These are phyloP conservation scores for Keithomyces neogunnii DNA, from an alignment of 2,329 filamentous ascomycete species.

Conservation along the genomic window DNA sequence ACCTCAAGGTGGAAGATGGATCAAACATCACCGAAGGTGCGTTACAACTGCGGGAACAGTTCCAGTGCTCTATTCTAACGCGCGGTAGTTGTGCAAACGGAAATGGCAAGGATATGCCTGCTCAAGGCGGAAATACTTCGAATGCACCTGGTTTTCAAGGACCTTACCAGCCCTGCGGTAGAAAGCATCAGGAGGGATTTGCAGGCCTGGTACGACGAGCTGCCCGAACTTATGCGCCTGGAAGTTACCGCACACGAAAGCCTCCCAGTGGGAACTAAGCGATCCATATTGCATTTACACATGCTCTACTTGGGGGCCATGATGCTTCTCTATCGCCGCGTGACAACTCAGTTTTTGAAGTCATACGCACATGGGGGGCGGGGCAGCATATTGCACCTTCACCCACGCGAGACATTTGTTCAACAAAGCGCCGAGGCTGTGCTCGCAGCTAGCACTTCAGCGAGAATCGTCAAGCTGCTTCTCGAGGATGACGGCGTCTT, in stretches of 20 bases:
- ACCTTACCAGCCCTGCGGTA: neutral
- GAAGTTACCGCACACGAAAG: neutral
- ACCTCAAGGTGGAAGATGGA: slow-evolving; percentile 2
- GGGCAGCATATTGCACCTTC: neutral
- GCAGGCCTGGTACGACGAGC: slow-evolving; percentile 3
- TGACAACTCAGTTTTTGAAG: slow-evolving; percentile 3
- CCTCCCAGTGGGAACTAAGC: slow-evolving; percentile 1
- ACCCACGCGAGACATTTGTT: neutral
- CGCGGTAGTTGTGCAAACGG: slow-evolving; percentile 6
- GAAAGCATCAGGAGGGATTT: slow-evolving; percentile 1
- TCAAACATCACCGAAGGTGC: slow-evolving; percentile 2
- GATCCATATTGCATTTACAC: slow-evolving; percentile 5
- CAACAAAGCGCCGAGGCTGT: neutral
- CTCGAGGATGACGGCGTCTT: slow-evolving; percentile 4
- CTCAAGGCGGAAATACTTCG: slow-evolving; percentile 7
- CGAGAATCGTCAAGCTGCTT: slow-evolving; percentile 5
- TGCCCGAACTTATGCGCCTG: slow-evolving; percentile 3
- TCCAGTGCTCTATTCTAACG: neutral
- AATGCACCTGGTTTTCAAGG: slow-evolving; percentile 3
- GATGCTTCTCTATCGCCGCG: slow-evolving; percentile 4
- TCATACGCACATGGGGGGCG: neutral
- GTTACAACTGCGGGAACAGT: neutral
- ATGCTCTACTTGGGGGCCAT: slow-evolving; percentile 5
- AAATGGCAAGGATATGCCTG: slow-evolving; percentile 7
- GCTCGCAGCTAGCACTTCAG: slow-evolving; percentile 5